Base-by-base conservation (phyloP, 2,329 filamentous ascomycete genomes). In the Didymella lethalis region DNA sequence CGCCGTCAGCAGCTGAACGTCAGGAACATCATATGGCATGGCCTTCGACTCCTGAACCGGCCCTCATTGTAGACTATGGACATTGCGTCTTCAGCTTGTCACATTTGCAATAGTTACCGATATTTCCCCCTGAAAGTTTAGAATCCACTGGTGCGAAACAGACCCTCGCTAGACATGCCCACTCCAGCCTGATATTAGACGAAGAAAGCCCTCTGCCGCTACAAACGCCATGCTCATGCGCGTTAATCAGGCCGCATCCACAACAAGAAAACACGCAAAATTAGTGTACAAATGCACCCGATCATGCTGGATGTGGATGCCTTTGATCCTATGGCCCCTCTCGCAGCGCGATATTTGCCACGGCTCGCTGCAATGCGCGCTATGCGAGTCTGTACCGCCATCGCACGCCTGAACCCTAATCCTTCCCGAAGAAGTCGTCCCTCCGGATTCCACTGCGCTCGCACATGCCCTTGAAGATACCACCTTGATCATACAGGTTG, bases 401-500 rank as follows among this genome's bases (percentile, higher is more conserved):
- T 50, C 40, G 40, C 32, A 31, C 28, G 12, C 38, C 46, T 31
- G 26, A 28, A 26, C 18, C 36, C 44, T 66, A 64, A 32, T 61
- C 46, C 53, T 62, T 60, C 32, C 61, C 64, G 41, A 71, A 65
- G 66, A 84, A 83, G 65, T 85, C 82, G 49, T 82, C 80, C 52
- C 80, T 75, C 32, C 80, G 74, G 68, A 97, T 96, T 1, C 92
- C 92, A 71, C 91, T 93, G 48, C 91, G 83, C 44, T 96, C 92
- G 74, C 93, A 97, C 93, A 97, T 97, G 34, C 89, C 83, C 65
- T 90, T 84, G 77, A 98, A 98, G 54, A 97, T 93, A 0, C 91
- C 90, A 10, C 85, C 87, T 46, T 83, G 79, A 29, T 88, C 84
- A 84, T 90, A 98, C 60, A 99, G 80, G 43, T 81, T 83, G 41